Evolutionary conservation across 148 eudicot species (phyloP).

Genomic region (Fagopyrum esculentum): DNA sequence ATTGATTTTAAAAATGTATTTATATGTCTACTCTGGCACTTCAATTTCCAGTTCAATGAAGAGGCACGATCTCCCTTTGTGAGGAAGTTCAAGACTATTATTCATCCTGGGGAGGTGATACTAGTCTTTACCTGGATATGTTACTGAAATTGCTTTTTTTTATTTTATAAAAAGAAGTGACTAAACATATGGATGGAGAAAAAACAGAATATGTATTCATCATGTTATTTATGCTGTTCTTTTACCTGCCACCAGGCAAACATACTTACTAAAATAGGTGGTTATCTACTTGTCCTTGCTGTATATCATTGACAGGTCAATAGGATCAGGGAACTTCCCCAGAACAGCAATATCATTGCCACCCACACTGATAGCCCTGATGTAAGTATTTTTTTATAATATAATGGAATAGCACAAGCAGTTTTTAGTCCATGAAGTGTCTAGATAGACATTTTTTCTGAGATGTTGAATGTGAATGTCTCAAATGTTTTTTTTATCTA

Average conservation of each 20-base stretch:
- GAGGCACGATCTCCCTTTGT: constrained; percentile 96
- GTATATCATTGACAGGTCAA: constrained; percentile 57
- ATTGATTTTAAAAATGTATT: neutral
- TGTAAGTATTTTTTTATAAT: constrained; percentile 31
- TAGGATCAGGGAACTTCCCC: constrained; percentile 91
- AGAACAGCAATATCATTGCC: constrained; percentile 87
- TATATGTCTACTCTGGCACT: constrained; percentile 11
- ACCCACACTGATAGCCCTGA: constrained; percentile 98
- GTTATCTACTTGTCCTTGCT: neutral
- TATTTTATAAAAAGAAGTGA: neutral
- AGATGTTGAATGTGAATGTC: neutral
- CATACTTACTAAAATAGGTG: neutral
- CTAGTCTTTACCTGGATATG: neutral
- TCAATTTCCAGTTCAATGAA: constrained; percentile 78
- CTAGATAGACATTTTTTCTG: neutral
- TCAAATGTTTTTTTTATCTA: neutral
- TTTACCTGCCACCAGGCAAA: neutral
- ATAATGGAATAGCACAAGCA: neutral
- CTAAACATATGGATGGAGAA: neutral
- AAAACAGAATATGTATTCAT: neutral
- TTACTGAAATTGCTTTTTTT: neutral
- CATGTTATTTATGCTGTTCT: neutral
- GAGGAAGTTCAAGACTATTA: constrained; percentile 82
- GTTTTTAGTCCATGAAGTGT: neutral
- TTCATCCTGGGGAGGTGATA: constrained; percentile 97